Evolutionary conservation across 2,329 filamentous ascomycete genomes (phyloP).

Genomic region (Aspergillus neoniger): DNA sequence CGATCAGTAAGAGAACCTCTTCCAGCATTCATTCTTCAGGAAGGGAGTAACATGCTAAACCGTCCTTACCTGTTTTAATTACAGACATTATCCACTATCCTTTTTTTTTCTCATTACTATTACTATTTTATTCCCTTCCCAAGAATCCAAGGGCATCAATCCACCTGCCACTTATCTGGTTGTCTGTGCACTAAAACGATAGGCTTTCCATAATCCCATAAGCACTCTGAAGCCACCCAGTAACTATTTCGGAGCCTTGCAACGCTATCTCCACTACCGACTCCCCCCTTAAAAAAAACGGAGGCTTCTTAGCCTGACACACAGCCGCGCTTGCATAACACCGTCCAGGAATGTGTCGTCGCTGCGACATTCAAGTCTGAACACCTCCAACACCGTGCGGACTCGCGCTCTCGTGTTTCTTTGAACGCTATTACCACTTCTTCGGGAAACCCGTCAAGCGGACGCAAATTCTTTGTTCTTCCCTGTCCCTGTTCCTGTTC

Average conservation of each 20-base stretch:
- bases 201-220: conserved; percentile 20
- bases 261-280: conserved; percentile 26
- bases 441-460: conserved; percentile 6
- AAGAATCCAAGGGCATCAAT: neutral
- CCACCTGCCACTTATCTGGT: neutral
- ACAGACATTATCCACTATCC: neutral
- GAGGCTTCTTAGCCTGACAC: conserved; percentile 29
- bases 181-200: conserved; percentile 16
- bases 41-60: neutral
- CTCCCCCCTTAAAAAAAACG: conserved; percentile 25
- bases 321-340: conserved; percentile 33
- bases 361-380: conserved; percentile 24
- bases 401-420: conserved; percentile 16
- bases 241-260: conserved; percentile 22
- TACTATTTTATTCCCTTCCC: neutral
- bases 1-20: neutral
- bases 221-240: conserved; percentile 19
- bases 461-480: conserved; percentile 3
- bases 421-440: conserved; percentile 10
- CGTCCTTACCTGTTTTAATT: neutral
- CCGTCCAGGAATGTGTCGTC: conserved; percentile 29
- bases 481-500: conserved; percentile 8
- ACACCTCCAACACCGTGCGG: conserved; percentile 24
- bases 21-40: neutral
- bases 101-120: neutral